Evolutionary conservation across 331 rosid genomes (phyloP).

Genomic region (Rhamnella rubrinervis): DNA sequence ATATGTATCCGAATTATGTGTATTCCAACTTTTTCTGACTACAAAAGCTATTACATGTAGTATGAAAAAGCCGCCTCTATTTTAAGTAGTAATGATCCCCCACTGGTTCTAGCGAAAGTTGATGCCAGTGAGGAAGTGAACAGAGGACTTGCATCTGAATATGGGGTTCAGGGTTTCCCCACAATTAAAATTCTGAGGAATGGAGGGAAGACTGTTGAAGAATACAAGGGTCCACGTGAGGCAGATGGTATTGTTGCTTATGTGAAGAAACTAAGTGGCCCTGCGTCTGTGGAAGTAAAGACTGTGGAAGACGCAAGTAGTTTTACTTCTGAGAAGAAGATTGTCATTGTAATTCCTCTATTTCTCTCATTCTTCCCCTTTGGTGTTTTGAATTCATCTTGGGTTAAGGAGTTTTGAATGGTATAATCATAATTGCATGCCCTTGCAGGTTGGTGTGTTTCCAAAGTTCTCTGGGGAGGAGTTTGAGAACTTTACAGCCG

Average conservation of each 20-base stretch:
- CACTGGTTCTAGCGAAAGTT: slow-evolving; percentile 72
- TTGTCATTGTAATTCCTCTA: slow-evolving; percentile 58
- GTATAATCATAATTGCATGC: neutral
- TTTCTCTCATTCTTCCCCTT: neutral
- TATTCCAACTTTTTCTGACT: neutral
- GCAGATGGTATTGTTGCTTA: slow-evolving; percentile 82
- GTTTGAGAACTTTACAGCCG: slow-evolving; percentile 54
- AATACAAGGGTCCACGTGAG: slow-evolving; percentile 88
- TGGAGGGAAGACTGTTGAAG: slow-evolving; percentile 75
- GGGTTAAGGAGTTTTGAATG: neutral
- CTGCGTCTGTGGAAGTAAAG: slow-evolving; percentile 70
- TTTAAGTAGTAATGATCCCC: slow-evolving; percentile 72
- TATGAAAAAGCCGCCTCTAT: slow-evolving; percentile 85
- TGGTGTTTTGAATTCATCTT: slow-evolving; percentile 1
- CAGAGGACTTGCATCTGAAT: slow-evolving; percentile 53
- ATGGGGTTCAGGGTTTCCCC: slow-evolving; percentile 70
- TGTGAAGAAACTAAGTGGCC: slow-evolving; percentile 85
- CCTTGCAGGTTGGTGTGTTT: slow-evolving; percentile 78
- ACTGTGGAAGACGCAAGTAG: slow-evolving; percentile 60
- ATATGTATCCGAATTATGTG: neutral
- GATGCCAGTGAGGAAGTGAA: slow-evolving; percentile 73
- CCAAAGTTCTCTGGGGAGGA: slow-evolving; percentile 78
- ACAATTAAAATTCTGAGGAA: slow-evolving; percentile 80
- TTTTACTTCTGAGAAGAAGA: slow-evolving; percentile 56
- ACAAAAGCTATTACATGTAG: slow-evolving; percentile 35